Base-by-base conservation (phyloP, 108 stramenopile species). In the Nitzschia sp. region DNA sequence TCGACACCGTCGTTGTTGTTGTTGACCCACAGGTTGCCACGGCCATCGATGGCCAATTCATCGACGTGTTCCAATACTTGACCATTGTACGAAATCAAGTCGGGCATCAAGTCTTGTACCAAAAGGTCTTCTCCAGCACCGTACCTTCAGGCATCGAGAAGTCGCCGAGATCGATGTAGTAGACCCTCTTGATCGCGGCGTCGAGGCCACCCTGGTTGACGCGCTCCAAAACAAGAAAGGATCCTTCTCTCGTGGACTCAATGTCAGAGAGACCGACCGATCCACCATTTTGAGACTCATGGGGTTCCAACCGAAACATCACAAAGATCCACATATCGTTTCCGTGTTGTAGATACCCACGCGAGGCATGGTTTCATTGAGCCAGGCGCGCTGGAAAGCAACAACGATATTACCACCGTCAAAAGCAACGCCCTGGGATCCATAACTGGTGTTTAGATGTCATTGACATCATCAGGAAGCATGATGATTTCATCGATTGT, bases 1-100 rank as follows among this genome's bases (percentile, higher is more conserved):
- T 87, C 84, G 30, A 85, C 76, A 11, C 90, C 90, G 66, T 92
- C 90, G 38, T 92, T 92, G 66, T 92, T 87, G 23, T 71, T 86
- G 68, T 68, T 75, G 66, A 92, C 58, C 71, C 73, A 92, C 17
- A 86, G 45, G 27, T 62, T 25, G 22, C 85, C 85, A 32, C 72
- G 28, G 2, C 28, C 29, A n/a, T 72, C 70, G 2, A 79, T 65
- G 28, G 87, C 73, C 41, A 88, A 47, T 13, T 87, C 87, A 47
- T 92, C 90, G 48, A 86, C n/a, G 55, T 91, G 88, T 58, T 88
- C 90, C 9, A 69, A 35, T 72, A 57, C 33, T 44, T 30, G 9
- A 75, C 86, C n/a, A 58, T 69, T 2, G 44, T 54, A 2, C 35
- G 31, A 45, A 4, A 19, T 44, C 48, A 35, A 83, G 27, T 66